Conservation (phyloP, 2,329 filamentous ascomycete species). For the Aspergillus sp. region DNA sequence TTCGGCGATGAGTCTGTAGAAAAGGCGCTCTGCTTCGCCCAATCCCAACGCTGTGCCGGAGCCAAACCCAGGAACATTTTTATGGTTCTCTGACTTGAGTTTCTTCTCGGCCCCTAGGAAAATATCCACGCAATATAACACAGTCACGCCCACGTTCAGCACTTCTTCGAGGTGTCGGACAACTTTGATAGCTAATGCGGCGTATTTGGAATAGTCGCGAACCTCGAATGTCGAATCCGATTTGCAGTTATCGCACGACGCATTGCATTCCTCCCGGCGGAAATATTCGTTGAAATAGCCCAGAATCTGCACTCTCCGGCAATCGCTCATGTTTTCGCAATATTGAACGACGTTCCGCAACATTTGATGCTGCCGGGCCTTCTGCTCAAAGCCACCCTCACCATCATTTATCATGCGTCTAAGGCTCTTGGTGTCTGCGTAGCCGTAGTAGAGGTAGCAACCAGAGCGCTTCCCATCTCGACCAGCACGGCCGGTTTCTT, state of each 20-base stretch:
- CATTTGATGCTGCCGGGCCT: constrained; percentile 76
- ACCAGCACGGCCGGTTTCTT: constrained; percentile 91
- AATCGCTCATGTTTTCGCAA: constrained; percentile 82
- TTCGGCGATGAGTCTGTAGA: constrained; percentile 64
- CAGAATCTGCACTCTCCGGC: constrained; percentile 77
- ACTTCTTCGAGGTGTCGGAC: constrained; percentile 47
- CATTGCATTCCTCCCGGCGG: constrained; percentile 57
- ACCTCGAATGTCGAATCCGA: constrained; percentile 61
- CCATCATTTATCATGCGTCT: constrained; percentile 75
- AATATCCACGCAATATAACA: constrained; percentile 75
- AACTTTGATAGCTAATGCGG: constrained; percentile 59
- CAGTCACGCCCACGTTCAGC: constrained; percentile 50
- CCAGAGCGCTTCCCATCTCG: constrained; percentile 79
- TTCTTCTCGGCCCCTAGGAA: constrained; percentile 62
- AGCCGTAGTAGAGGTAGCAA: constrained; percentile 85
- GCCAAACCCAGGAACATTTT: constrained; percentile 52
- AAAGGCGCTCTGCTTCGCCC: constrained; percentile 73
- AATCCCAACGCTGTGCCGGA: constrained; percentile 60
- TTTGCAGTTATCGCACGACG: constrained; percentile 81
- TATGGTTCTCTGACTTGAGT: constrained; percentile 43
- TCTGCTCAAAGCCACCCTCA: constrained; percentile 67
- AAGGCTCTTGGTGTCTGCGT: constrained; percentile 62
- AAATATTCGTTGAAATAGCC: constrained; percentile 93
- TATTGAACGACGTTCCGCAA: constrained; percentile 74
- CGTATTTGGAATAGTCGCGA: constrained; percentile 68